Conservation (phyloP, 148 eudicot species). For the Vaccinium darrowii region DNA sequence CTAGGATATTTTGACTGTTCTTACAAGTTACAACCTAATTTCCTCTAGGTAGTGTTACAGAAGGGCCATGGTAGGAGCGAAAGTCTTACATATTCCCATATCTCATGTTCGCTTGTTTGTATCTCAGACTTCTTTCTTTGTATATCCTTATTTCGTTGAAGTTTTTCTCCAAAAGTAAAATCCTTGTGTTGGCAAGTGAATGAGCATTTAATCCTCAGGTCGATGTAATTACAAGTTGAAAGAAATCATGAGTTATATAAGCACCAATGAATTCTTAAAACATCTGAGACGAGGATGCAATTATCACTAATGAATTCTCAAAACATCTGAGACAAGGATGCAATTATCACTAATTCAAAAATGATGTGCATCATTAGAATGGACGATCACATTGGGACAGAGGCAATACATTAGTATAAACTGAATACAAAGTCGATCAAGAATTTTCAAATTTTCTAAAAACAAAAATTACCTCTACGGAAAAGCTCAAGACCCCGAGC, state of each 20-base stretch:
- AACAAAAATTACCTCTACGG: slow-evolving; percentile 57
- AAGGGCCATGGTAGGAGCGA: neutral
- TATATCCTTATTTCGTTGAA: neutral
- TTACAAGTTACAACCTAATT: neutral
- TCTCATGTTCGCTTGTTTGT: neutral
- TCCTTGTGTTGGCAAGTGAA: neutral
- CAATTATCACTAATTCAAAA: neutral
- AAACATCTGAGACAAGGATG: slow-evolving; percentile 1
- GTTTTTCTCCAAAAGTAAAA: neutral
- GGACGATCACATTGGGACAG: neutral
- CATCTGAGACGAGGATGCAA: neutral
- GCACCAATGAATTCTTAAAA: neutral
- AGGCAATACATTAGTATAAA: neutral
- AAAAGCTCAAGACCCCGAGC: slow-evolving; percentile 72
- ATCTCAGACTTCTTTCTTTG: neutral
- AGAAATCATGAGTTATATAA: neutral
- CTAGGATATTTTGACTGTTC: neutral
- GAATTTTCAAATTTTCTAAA: neutral
- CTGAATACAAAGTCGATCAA: neutral
- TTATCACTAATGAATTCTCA: neutral
- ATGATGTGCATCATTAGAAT: neutral
- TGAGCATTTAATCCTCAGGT: neutral
- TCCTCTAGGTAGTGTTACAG: neutral
- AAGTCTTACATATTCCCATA: neutral
- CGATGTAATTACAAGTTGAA: neutral